Percentiles rank a stretch among this genome's conserved stretches.
Conservation (phyloP, 2,329 filamentous ascomycete genomes). For the Rosellinia necatrix region DNA sequence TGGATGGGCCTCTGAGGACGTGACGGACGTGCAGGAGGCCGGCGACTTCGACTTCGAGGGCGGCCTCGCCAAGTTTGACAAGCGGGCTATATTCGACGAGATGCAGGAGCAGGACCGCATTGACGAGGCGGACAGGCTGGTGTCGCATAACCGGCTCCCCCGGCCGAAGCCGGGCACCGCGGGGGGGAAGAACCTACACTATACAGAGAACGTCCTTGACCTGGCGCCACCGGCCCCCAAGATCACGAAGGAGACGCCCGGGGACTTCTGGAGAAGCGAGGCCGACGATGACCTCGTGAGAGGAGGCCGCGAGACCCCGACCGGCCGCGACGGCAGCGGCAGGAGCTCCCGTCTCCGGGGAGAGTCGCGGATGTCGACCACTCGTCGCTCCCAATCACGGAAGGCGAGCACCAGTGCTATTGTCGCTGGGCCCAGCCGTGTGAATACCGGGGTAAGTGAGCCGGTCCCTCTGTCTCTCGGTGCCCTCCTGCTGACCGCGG, state of each 20-base stretch:
- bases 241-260: conserved; percentile 43
- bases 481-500: conserved; percentile 12
- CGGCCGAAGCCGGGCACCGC: conserved; percentile 69
- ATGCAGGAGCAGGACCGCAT: conserved; percentile 87
- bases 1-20: conserved; percentile 95
- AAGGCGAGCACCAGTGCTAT: conserved; percentile 54
- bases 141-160: conserved; percentile 78
- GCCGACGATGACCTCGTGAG: conserved; percentile 63
- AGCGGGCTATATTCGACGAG: conserved; percentile 87
- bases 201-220: conserved; percentile 89
- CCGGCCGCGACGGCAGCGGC: conserved; percentile 57
- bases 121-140: conserved; percentile 87
- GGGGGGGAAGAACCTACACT: conserved; percentile 87
- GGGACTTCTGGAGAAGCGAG: conserved; percentile 75
- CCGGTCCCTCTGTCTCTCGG: background rate
- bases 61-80: conserved; percentile 93
- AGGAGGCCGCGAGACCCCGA: conserved; percentile 51
- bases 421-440: conserved; percentile 18
- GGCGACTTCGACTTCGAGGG: conserved; percentile 93
- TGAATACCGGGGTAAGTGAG: conserved; percentile 52
- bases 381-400: conserved; percentile 59
- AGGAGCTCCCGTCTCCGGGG: conserved; percentile 55
- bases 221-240: conserved; percentile 48
- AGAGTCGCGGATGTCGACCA: conserved; percentile 56
- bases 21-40: conserved; percentile 90